Percentiles rank a stretch among this genome's conserved stretches.
These are phyloP conservation scores for Ilyonectria destructans DNA, from an alignment of 2,329 filamentous ascomycete genomes.

Conservation along the genomic window DNA sequence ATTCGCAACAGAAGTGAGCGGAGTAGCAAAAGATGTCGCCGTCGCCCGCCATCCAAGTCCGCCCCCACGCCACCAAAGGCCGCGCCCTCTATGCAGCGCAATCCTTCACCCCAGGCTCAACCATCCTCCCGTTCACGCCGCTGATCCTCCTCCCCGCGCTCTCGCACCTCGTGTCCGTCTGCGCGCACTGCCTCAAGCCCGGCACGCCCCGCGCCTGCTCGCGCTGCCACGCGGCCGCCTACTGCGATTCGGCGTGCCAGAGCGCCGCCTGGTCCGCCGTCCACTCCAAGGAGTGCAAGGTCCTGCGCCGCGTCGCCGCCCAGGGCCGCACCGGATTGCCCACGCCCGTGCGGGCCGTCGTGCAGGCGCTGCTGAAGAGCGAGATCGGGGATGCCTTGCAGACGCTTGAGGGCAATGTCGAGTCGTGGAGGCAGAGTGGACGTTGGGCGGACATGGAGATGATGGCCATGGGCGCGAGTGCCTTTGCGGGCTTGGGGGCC, in stretches of 20 bases:
- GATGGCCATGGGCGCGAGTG: constrained; percentile 60
- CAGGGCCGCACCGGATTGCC: constrained; percentile 59
- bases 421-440: constrained; percentile 54
- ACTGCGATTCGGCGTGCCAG: constrained; percentile 72
- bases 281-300: constrained; percentile 71
- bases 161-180: constrained; percentile 59
- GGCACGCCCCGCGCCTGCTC: constrained; percentile 62
- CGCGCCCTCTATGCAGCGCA: constrained; percentile 64
- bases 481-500: constrained; percentile 60
- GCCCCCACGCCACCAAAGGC: constrained; percentile 55
- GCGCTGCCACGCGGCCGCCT: constrained; percentile 68
- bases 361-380: constrained; percentile 65
- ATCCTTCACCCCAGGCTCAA: constrained; percentile 61
- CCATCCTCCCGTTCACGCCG: constrained; percentile 62
- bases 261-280: constrained; percentile 66
- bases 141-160: constrained; percentile 66
- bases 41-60: constrained; percentile 46
- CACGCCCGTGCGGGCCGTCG: constrained; percentile 69
- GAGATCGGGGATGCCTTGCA: constrained; percentile 55
- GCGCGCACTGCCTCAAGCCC: constrained; percentile 65
- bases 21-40: constrained; percentile 29
- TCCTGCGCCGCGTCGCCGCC: constrained; percentile 54
- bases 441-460: constrained; percentile 67
- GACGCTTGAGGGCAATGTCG: constrained; percentile 65
- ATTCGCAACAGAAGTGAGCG: background rate